Evolutionary conservation across 345 rosid species (phyloP).

Genomic region (Eucalyptus tenuipes): DNA sequence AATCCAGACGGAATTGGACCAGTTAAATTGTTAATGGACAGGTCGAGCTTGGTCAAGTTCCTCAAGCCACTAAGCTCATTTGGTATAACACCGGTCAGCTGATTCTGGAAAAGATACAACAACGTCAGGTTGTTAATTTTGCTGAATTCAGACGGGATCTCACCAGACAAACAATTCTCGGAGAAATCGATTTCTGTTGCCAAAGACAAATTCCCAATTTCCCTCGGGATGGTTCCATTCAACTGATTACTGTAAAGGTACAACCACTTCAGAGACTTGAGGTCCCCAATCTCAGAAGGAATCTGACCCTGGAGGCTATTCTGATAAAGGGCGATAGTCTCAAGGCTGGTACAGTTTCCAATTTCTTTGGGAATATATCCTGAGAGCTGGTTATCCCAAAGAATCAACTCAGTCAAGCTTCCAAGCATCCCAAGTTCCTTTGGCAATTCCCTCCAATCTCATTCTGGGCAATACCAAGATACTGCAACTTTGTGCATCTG

Average conservation of each 20-base stretch:
- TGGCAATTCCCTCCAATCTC: slow-evolving; percentile 58
- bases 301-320: slow-evolving; percentile 63
- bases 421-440: slow-evolving; percentile 67
- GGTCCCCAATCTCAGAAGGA: slow-evolving; percentile 64
- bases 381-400: slow-evolving; percentile 60
- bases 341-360: slow-evolving; percentile 52
- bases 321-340: slow-evolving; percentile 57
- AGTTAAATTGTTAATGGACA: slow-evolving; percentile 62
- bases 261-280: slow-evolving; percentile 48
- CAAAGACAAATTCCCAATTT: slow-evolving; percentile 62
- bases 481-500: slow-evolving; percentile 46
- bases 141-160: slow-evolving; percentile 63
- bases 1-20: slow-evolving; percentile 72
- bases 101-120: slow-evolving; percentile 71
- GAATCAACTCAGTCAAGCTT: slow-evolving; percentile 47
- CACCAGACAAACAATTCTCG: slow-evolving; percentile 61
- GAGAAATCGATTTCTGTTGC: slow-evolving; percentile 80
- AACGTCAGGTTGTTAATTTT: slow-evolving; percentile 45
- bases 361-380: slow-evolving; percentile 69
- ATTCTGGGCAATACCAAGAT: slow-evolving; percentile 88
- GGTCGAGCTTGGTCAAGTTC: slow-evolving; percentile 71
- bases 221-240: slow-evolving; percentile 82
- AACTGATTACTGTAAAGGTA: slow-evolving; percentile 73
- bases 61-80: slow-evolving; percentile 44
- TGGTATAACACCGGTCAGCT: slow-evolving; percentile 71